Evolutionary conservation across 129 eudicot genomes (phyloP).

Genomic region (Ambrosia trifida): DNA sequence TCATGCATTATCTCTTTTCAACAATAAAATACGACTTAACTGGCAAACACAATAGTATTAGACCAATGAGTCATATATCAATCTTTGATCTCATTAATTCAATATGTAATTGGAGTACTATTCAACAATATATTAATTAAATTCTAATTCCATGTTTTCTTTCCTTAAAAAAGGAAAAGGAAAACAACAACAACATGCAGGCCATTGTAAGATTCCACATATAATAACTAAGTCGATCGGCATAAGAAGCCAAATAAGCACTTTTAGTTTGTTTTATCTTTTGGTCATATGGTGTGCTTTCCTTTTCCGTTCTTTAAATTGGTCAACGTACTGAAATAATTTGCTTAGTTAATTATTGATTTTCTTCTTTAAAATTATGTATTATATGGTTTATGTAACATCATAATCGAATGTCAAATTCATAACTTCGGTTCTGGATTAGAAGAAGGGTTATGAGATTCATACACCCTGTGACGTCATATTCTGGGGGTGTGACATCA

Average conservation of each 20-base stretch:
- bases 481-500: too few species aligned
- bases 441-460: too few species aligned
- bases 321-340: neutral
- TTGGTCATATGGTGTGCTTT: constrained; percentile 33
- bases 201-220: constrained; percentile 29
- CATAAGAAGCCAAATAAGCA: constrained; percentile 34
- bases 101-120: neutral
- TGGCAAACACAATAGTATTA: too few species aligned
- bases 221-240: constrained; percentile 9
- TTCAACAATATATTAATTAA: neutral
- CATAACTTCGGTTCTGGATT: too few species aligned
- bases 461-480: too few species aligned
- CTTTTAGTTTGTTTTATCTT: constrained; percentile 36
- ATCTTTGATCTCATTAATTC: too few species aligned
- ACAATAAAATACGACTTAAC: too few species aligned
- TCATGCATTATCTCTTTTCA: too few species aligned
- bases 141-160: neutral
- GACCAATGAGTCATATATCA: too few species aligned
- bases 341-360: neutral
- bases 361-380: too few species aligned
- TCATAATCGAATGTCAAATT: too few species aligned
- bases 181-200: constrained; percentile 14
- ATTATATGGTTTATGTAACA: too few species aligned
- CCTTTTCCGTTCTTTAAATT: constrained; percentile 18
- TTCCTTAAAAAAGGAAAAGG: neutral